These are phyloP conservation scores for Thelonectria discophora DNA, from an alignment of 2,329 filamentous ascomycete species.

Conservation along the genomic window DNA sequence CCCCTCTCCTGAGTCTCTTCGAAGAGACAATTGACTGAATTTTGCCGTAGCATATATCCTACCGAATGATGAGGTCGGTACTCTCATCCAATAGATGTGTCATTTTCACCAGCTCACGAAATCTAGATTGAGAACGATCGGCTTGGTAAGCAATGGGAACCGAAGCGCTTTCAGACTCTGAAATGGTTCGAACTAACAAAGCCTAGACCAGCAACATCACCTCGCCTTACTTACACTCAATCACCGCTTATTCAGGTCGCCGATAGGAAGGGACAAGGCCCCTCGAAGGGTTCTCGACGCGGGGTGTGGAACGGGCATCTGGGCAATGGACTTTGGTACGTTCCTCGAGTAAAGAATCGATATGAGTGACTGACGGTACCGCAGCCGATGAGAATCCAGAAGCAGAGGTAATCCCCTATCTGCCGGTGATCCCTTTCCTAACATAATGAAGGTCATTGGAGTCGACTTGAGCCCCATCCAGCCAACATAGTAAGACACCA, in stretches of 20 bases:
- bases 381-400: constrained; percentile 30
- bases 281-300: constrained; percentile 24
- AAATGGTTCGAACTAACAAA: not conserved
- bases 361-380: not conserved
- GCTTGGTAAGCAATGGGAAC: constrained; percentile 6
- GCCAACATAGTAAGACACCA: constrained; percentile 22
- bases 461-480: constrained; percentile 33
- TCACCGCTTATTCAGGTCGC: constrained; percentile 16
- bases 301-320: constrained; percentile 30
- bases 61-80: constrained; percentile 24
- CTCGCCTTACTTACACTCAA: constrained; percentile 22
- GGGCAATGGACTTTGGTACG: constrained; percentile 29
- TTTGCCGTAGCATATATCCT: constrained; percentile 16
- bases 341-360: not conserved
- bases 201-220: constrained; percentile 25
- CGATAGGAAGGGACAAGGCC: constrained; percentile 1
- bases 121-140: constrained; percentile 25
- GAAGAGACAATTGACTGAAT: not conserved
- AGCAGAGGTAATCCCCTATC: constrained; percentile 6
- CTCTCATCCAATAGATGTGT: too few relatives aligned
- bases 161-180: not conserved
- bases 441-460: constrained; percentile 21
- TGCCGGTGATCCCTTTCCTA: not conserved
- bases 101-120: not conserved
- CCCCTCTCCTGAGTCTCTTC: too few relatives aligned